These are phyloP conservation scores for Metschnikowia reukaufii DNA, from an alignment of 805 yeast genomes.

Conservation along the genomic window DNA sequence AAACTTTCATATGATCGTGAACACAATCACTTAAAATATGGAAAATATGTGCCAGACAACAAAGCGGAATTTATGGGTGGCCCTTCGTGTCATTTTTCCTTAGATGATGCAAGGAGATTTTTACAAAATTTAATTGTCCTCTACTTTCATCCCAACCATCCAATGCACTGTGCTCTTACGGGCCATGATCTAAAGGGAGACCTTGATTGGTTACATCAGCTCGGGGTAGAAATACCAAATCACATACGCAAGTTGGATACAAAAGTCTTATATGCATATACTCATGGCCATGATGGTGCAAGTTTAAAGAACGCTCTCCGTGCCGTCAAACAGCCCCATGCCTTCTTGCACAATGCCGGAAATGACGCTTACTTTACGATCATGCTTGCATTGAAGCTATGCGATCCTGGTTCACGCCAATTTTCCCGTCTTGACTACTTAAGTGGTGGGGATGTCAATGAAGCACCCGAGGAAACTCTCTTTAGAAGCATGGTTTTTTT, in stretches of 20 bases:
- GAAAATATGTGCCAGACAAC: not conserved
- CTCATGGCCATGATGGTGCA: not conserved
- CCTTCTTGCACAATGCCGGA: not conserved
- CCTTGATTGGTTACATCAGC: not conserved
- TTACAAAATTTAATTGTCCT: not conserved
- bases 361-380: not conserved
- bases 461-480: no score
- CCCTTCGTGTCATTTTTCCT: not conserved
- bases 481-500: no score
- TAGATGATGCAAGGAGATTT: not conserved
- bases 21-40: conserved; percentile 1
- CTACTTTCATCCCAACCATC: not conserved
- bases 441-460: no score
- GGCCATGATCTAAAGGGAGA: not conserved
- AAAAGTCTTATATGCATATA: not conserved
- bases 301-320: not conserved
- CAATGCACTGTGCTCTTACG: not conserved
- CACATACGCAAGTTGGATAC: not conserved
- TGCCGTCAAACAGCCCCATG: not conserved
- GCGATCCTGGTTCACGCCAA: not conserved
- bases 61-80: not conserved
- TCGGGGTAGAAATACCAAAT: not conserved
- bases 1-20: conserved; percentile 21
- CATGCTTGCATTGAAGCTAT: not conserved
- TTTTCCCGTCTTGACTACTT: not conserved